Evolutionary conservation across 345 rosid genomes (phyloP), one percentile per base, ranked within the genome.

Genomic region (Microthlaspi erraticum): DNA sequence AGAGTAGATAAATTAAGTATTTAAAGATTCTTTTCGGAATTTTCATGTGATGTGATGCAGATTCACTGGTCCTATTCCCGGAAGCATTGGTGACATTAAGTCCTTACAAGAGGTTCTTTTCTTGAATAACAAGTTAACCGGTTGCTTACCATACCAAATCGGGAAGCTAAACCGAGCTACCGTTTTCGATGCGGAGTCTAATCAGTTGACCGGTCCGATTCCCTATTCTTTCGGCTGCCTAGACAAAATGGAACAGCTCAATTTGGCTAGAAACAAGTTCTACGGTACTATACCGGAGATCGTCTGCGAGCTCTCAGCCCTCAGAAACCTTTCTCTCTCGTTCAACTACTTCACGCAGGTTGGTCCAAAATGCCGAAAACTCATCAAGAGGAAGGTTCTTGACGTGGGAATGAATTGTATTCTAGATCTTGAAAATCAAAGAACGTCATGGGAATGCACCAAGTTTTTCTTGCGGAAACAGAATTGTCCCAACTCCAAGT

Each of bases 111-210:
- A 93, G 79, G 83, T 88, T 10, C 67, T 93, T 32, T 81, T 93
- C 67, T 66, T 90, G 37, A 88, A 87, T 70, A 88, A 87, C 80
- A 79, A 44, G 75, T 64, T 93, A 16, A 83, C 86, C 7, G 97
- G 93, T 10, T 90, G 93, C 66, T 66, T 93, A 33, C 93, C 98
- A 0, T 90, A 86, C 59, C 90, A 88, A 80, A 73, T 93, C 10
- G 92, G 96, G 16, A 72, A 78, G 45, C 77, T 93, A 52, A 77
- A 60, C 53, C 85, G 52, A 68, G 85, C 88, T 6, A 73, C 67
- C 5, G 87, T 93, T 65, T 71, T 93, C 2, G 96, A 90, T 61
- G 77, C 60, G 1, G 88, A 89, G 7, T 68, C 52, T 44, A 93
- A 93, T 66, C 73, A 38, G 68, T 58, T 93, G 61, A 90, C 90